Percentiles rank a stretch among this genome's conserved stretches.
Conservation (phyloP, 768 basidiomycete genomes). For the Serendipita sp. region DNA sequence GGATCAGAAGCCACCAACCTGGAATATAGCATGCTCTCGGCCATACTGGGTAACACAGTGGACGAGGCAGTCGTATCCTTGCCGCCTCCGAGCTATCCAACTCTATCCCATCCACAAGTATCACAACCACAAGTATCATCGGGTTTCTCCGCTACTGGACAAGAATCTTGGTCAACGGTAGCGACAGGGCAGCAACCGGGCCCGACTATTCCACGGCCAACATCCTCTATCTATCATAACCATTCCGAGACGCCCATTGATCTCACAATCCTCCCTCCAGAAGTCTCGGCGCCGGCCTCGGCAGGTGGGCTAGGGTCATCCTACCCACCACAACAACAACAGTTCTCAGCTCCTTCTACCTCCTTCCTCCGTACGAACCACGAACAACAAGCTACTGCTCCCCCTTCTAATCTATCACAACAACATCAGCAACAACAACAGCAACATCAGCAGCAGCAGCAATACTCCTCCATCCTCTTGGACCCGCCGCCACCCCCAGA, state of each 20-base stretch:
- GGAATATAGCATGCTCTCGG: slow-evolving; percentile 88
- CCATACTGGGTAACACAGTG: slow-evolving; percentile 58
- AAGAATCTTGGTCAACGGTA: background rate
- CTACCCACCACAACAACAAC: background rate
- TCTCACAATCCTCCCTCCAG: background rate
- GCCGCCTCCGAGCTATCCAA: slow-evolving; percentile 2
- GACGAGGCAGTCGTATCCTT: background rate
- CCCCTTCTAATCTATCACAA: too few species aligned
- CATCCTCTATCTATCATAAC: background rate
- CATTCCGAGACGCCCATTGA: background rate
- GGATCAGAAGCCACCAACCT: slow-evolving; percentile 83
- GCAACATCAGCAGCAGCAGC: background rate
- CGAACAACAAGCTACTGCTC: background rate
- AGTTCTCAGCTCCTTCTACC: background rate
- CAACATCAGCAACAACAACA: background rate
- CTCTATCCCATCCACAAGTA: background rate
- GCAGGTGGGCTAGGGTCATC: background rate
- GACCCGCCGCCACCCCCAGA: background rate
- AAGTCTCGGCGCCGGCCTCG: background rate
- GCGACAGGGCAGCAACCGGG: background rate
- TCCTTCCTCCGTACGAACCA: background rate
- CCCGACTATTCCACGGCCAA: background rate
- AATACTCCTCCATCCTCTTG: background rate
- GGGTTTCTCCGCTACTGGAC: too few species aligned
- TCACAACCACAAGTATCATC: background rate